Conservation (phyloP, 257 asterid genomes). For the Gentiana dahurica region DNA sequence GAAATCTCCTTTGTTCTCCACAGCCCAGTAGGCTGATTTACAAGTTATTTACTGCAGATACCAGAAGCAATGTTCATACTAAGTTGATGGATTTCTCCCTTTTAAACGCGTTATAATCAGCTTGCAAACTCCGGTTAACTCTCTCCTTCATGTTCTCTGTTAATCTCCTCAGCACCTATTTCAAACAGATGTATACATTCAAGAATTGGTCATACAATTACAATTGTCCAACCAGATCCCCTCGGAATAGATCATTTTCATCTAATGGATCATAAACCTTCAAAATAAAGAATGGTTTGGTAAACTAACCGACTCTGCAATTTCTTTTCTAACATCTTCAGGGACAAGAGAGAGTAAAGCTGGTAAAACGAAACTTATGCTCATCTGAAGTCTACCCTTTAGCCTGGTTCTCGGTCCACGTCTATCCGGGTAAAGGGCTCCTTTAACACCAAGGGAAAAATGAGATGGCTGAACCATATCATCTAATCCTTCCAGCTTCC, state of each 20-base stretch:
- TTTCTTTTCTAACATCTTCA: slow-evolving; percentile 64
- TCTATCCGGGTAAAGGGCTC: slow-evolving; percentile 69
- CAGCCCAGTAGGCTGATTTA: no score
- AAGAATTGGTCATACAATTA: neutral
- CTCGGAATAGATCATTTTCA: neutral
- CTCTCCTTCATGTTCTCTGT: slow-evolving; percentile 78
- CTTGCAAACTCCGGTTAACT: slow-evolving; percentile 73
- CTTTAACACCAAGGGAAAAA: slow-evolving; percentile 63
- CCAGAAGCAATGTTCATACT: slow-evolving; percentile 15
- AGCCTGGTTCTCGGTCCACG: slow-evolving; percentile 53
- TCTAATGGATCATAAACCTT: neutral
- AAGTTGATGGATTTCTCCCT: slow-evolving; percentile 46
- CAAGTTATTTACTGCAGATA: neutral
- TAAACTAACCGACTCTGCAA: slow-evolving; percentile 68
- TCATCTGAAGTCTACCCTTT: slow-evolving; percentile 69
- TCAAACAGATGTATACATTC: no score
- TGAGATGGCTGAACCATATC: slow-evolving; percentile 74
- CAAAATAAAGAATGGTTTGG: neutral
- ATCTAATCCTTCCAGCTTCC: slow-evolving; percentile 93
- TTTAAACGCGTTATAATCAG: slow-evolving; percentile 70
- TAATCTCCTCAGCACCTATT: slow-evolving; percentile 58
- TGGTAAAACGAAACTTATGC: slow-evolving; percentile 73
- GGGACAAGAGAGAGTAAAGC: slow-evolving; percentile 74
- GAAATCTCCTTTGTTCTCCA: no score
- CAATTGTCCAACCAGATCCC: neutral